Evolutionary conservation across 768 basidiomycete genomes (phyloP).

Genomic region (Pisolithus orientalis): DNA sequence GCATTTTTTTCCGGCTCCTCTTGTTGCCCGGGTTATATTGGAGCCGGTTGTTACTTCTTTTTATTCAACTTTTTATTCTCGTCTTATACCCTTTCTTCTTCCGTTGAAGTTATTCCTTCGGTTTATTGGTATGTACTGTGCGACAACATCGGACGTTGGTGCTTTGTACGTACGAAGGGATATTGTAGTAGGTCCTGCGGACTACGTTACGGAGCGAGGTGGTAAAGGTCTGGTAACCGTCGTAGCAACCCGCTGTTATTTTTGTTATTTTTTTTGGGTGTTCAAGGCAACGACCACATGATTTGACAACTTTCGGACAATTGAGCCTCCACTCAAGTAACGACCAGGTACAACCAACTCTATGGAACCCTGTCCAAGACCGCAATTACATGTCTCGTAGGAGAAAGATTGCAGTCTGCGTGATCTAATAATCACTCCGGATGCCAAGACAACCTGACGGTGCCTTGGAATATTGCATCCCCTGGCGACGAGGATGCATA

Average conservation of each 20-base stretch:
- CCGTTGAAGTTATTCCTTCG: conserved; percentile 1
- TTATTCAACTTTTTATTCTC: conserved; percentile 6
- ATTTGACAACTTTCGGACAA: no score
- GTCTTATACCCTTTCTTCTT: conserved; percentile 20
- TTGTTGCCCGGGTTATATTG: neutral
- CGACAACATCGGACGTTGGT: conserved; percentile 15
- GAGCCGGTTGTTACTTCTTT: neutral
- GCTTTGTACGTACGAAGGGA: conserved; percentile 19
- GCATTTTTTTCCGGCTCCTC: neutral
- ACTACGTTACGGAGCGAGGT: neutral
- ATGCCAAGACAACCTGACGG: no score
- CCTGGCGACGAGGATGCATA: no score
- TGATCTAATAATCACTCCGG: no score
- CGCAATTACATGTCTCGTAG: no score
- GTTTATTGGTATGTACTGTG: conserved; percentile 14
- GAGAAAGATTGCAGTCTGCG: no score
- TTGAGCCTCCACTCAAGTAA: no score
- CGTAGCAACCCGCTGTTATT: neutral
- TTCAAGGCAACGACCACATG: neutral
- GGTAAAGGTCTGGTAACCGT: neutral
- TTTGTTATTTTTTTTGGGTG: neutral
- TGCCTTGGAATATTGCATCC: no score
- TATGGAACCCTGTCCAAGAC: no score
- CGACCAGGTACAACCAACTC: no score
- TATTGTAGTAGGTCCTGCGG: conserved; percentile 12